A percentile compares a stretch with the other conserved stretches of the same genome.
These are phyloP conservation scores for Lasiodiplodia sp. DNA, from an alignment of 2,329 filamentous ascomycete species.

Conservation along the genomic window DNA sequence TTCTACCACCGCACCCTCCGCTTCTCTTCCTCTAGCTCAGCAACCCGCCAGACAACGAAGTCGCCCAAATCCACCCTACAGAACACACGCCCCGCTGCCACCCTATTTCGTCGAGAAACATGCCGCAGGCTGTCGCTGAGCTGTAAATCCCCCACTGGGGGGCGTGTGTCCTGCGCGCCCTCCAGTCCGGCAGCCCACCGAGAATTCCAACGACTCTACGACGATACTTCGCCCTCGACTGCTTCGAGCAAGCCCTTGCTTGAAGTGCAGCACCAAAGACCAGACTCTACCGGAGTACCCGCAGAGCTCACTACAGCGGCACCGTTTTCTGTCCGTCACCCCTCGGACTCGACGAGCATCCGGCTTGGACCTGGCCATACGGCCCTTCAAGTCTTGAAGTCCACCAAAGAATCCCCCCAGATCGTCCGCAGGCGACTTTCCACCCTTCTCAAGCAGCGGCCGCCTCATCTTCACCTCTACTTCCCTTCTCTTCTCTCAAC, in stretches of 20 bases:
- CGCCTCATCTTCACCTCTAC: neutral
- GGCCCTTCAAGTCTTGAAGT: slow-evolving; percentile 46
- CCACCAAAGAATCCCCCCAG: slow-evolving; percentile 40
- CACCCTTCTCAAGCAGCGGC: slow-evolving; percentile 28
- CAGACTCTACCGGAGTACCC: slow-evolving; percentile 37
- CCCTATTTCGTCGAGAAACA: slow-evolving; percentile 53
- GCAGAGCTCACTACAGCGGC: slow-evolving; percentile 39
- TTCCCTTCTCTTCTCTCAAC: slow-evolving; percentile 12
- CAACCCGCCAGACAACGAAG: slow-evolving; percentile 49
- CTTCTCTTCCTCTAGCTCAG: slow-evolving; percentile 38
- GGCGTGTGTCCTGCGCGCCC: slow-evolving; percentile 65
- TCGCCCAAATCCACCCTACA: slow-evolving; percentile 39
- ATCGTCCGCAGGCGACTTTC: slow-evolving; percentile 39
- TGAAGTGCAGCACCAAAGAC: slow-evolving; percentile 32
- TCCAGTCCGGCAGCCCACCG: slow-evolving; percentile 86
- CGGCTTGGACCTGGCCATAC: slow-evolving; percentile 34
- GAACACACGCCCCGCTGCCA: slow-evolving; percentile 28
- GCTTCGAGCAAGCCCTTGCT: slow-evolving; percentile 43
- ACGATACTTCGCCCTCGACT: slow-evolving; percentile 48
- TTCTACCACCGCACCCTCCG: slow-evolving; percentile 35
- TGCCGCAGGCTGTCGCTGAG: slow-evolving; percentile 60
- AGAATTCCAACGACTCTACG: slow-evolving; percentile 67
- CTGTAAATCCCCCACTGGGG: slow-evolving; percentile 88
- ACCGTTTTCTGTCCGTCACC: slow-evolving; percentile 43
- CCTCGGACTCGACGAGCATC: slow-evolving; percentile 42